phyloP scores from a whole-genome alignment of 345 rosid genomes.

The Mercurialis annua region DNA sequence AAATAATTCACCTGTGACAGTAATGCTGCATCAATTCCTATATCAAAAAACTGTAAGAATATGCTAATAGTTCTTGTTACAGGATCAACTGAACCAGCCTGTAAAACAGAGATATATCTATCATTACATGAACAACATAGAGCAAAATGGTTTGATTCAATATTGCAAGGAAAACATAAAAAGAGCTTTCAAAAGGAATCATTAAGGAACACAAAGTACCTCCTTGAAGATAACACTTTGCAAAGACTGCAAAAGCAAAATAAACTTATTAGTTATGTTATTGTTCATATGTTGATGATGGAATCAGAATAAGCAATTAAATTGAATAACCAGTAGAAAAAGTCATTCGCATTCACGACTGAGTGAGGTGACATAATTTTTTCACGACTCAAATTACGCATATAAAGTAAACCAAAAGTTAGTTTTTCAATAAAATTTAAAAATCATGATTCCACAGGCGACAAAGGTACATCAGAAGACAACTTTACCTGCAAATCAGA shows the following conservation, averaged over 20 bases:
- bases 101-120: slow-evolving; percentile 27
- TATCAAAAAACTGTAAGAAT: slow-evolving; percentile 86
- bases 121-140: background rate
- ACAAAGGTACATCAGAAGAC: background rate
- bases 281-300: slow-evolving; percentile 9
- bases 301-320: background rate
- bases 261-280: slow-evolving; percentile 22
- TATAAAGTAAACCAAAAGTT: background rate
- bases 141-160: slow-evolving; percentile 1
- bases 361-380: background rate
- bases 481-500: slow-evolving; percentile 3
- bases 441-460: background rate
- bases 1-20: slow-evolving; percentile 70
- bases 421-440: background rate
- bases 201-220: slow-evolving; percentile 38
- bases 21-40: slow-evolving; percentile 82
- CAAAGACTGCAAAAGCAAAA: slow-evolving; percentile 67
- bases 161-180: background rate
- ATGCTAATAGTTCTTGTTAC: slow-evolving; percentile 87
- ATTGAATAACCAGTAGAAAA: background rate
- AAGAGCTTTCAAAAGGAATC: slow-evolving; percentile 9
- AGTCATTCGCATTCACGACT: background rate
- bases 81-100: slow-evolving; percentile 97
- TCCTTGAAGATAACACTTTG: slow-evolving; percentile 97
- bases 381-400: background rate